Percentiles rank a stretch among this genome's conserved stretches.
Evolutionary conservation across 2,329 filamentous ascomycete species (phyloP).

Genomic region (Fusarium tanahbumbuense): DNA sequence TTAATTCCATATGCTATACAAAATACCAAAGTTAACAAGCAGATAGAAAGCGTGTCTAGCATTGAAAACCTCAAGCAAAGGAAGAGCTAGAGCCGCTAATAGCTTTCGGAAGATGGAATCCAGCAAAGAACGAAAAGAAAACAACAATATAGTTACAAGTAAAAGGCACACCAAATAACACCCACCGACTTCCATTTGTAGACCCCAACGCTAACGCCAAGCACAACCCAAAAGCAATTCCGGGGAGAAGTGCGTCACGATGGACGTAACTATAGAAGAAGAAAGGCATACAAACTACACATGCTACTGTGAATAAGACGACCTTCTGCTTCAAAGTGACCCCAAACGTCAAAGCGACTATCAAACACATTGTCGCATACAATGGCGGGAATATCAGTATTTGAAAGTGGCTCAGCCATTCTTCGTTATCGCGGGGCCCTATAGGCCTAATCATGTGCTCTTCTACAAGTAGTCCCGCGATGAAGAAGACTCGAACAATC

Average conservation of each 20-base stretch:
- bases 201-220: background rate
- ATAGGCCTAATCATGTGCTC: background rate
- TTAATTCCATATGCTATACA: too few species aligned
- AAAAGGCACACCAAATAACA: background rate
- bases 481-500: fast-evolving
- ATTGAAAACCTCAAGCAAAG: too few species aligned
- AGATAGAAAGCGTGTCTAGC: too few species aligned
- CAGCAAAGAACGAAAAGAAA: background rate
- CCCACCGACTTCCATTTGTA: background rate
- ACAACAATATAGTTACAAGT: background rate
- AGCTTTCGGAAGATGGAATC: too few species aligned
- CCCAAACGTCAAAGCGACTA: fast-evolving
- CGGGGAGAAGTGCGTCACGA: background rate
- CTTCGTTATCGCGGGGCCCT: too few species aligned
- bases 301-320: fast-evolving
- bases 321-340: fast-evolving
- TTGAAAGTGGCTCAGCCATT: background rate
- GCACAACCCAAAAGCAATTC: background rate
- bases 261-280: background rate
- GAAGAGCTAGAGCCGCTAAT: too few species aligned
- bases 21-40: too few species aligned
- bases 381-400: background rate
- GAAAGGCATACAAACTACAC: background rate
- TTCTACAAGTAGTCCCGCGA: fast-evolving
- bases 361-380: background rate